Evolutionary conservation across 345 rosid species (phyloP).

Genomic region (Linum tenue): DNA sequence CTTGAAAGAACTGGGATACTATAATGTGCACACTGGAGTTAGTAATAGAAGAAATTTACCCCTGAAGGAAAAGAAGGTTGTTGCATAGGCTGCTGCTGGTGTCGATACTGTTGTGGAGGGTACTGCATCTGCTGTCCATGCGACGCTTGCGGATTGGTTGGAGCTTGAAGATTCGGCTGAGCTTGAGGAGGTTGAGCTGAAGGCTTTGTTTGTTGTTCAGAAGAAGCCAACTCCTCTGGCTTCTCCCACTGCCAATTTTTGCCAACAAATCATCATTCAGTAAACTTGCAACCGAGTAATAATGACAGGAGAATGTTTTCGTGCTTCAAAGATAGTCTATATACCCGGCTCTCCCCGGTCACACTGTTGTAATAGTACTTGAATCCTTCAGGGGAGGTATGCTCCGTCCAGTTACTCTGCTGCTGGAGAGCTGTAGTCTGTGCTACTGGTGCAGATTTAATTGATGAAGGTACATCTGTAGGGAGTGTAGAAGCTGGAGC

Average conservation of each 20-base stretch:
- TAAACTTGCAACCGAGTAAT: constrained; percentile 5
- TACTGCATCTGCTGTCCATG: constrained; percentile 52
- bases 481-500: constrained; percentile 32
- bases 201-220: constrained; percentile 51
- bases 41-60: constrained; percentile 31
- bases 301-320: constrained; percentile 2
- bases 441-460: constrained; percentile 24
- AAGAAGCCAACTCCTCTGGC: constrained; percentile 72
- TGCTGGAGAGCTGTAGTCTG: constrained; percentile 36
- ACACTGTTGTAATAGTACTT: constrained; percentile 77
- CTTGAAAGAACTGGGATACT: background rate
- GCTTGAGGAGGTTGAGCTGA: constrained; percentile 42
- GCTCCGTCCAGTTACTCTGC: constrained; percentile 86
- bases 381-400: constrained; percentile 94
- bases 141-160: constrained; percentile 41
- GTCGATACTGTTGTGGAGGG: constrained; percentile 48
- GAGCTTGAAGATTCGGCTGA: constrained; percentile 39
- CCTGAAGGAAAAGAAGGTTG: constrained; percentile 43
- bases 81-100: constrained; percentile 43
- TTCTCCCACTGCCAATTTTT: constrained; percentile 67
- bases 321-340: constrained; percentile 19
- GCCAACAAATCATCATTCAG: constrained; percentile 12
- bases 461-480: constrained; percentile 38
- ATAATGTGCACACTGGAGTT: background rate
- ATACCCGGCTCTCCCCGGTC: constrained; percentile 83